These are phyloP conservation scores for Colletotrichum cuscutae DNA, from an alignment of 2,329 filamentous ascomycete species.

Conservation along the genomic window DNA sequence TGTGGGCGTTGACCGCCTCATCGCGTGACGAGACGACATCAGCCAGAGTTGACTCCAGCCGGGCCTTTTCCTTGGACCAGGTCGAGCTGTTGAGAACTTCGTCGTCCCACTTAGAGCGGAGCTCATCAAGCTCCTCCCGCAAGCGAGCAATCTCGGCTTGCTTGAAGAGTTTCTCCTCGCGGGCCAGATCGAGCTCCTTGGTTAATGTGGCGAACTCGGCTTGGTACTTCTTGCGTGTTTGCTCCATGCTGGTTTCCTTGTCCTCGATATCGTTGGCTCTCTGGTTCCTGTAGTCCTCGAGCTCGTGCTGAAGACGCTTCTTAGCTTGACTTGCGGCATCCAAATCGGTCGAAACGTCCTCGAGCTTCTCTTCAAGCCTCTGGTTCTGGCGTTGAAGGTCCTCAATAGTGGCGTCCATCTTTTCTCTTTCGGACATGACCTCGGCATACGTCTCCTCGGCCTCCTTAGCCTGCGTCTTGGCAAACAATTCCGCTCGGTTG, in stretches of 20 bases:
- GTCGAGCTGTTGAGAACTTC: constrained; percentile 97
- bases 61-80: constrained; percentile 97
- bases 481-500: constrained; percentile 90
- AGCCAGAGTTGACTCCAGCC: constrained; percentile 88
- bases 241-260: constrained; percentile 94
- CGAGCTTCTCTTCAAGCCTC: constrained; percentile 87
- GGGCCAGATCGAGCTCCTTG: constrained; percentile 91
- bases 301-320: constrained; percentile 94
- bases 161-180: constrained; percentile 87
- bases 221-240: constrained; percentile 98
- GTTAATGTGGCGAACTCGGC: constrained; percentile 88
- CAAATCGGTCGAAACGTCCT: constrained; percentile 91
- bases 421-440: constrained; percentile 91
- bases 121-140: constrained; percentile 94
- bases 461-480: constrained; percentile 88
- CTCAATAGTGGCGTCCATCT: constrained; percentile 87
- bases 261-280: constrained; percentile 97
- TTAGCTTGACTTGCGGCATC: constrained; percentile 88
- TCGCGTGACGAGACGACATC: constrained; percentile 92
- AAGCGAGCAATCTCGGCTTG: constrained; percentile 88
- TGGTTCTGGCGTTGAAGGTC: constrained; percentile 92
- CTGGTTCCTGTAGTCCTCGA: constrained; percentile 96
- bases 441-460: constrained; percentile 90
- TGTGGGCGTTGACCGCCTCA: constrained; percentile 92
- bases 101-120: constrained; percentile 97